Evolutionary conservation across 768 basidiomycete genomes (phyloP).

Genomic region (Amanita polypyramis): DNA sequence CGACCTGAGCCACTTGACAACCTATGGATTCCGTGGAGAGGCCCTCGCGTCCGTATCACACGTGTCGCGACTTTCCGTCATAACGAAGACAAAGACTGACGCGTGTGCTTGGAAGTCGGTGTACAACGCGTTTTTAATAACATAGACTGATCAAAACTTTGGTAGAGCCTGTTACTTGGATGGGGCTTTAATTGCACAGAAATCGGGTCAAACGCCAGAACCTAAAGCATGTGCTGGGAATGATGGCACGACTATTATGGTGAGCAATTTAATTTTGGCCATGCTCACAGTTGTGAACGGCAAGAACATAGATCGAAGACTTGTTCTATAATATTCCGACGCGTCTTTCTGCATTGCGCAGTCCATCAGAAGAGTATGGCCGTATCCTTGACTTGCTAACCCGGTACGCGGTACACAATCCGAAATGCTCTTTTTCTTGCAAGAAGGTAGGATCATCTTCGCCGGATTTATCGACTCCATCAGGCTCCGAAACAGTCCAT

Average conservation of each 20-base stretch:
- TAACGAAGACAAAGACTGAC: conserved; percentile 83
- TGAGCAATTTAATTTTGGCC: conserved; percentile 22
- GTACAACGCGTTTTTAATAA: neutral
- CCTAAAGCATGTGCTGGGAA: conserved; percentile 91
- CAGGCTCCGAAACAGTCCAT: conserved; percentile 48
- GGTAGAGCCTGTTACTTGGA: conserved; percentile 74
- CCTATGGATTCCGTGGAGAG: conserved; percentile 96
- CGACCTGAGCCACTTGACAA: conserved; percentile 73
- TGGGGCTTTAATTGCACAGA: conserved; percentile 59
- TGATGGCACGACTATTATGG: conserved; percentile 85
- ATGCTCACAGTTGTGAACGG: neutral
- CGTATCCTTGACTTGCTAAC: conserved; percentile 87
- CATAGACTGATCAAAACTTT: conserved; percentile 3
- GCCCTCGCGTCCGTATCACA: conserved; percentile 94
- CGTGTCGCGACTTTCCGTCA: conserved; percentile 77
- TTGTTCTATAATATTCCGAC: conserved; percentile 91
- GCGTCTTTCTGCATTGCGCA: conserved; percentile 76
- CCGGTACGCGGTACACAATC: conserved; percentile 91
- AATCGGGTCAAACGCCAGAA: conserved; percentile 60
- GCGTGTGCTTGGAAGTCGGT: conserved; percentile 89
- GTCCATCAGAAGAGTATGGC: conserved; percentile 83
- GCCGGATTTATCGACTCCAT: conserved; percentile 77
- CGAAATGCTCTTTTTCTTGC: conserved; percentile 79
- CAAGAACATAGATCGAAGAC: conserved; percentile 68
- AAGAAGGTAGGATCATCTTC: conserved; percentile 79